Evolutionary conservation across 495 filamentous ascomycete species (phyloP), one percentile per base, ranked within the genome.

Genomic region (Clohesyomyces aquaticus): DNA sequence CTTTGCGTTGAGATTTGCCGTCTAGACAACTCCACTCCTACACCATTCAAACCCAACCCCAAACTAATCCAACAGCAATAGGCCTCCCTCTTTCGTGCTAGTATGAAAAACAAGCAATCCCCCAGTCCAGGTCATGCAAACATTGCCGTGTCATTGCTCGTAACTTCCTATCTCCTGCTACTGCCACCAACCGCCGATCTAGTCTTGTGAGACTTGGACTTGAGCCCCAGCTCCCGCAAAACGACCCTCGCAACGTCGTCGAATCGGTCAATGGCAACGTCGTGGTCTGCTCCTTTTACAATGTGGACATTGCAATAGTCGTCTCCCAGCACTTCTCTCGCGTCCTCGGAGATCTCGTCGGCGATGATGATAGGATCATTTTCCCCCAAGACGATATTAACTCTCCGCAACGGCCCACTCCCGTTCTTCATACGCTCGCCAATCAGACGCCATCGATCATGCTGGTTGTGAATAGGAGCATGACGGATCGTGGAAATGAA

Each of bases 401-500:
- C 81, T 55, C 82, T 83, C 41, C 77, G 74, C 60, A 76, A 75
- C 14, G 73, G 57, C 11, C 87, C 73, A 21, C 75, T 70, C 41
- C 19, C 28, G 58, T 76, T 72, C 12, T 77, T 74, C 29, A 89
- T 73, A 27, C 79, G 72, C 19, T 62, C 61, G 1, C 83, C 83
- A 38, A 91, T 77, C 4, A 75, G 76, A 19, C 69, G 64, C 89
- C 89, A 93, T 23, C 80, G 74, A 53, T 76, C 71, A 56, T 82
- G 77, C 67, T 82, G 76, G 19, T 71, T 70, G 22, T 77, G 66
- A 26, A 86, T 81, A 0, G 85, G 85, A 6, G 82, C 83, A 71
- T 83, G 53, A n/a, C 77, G 77, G 69, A 88, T 83, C 38, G 78
- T 81, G 12, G 80, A 83, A 60, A 86, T 81, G 63, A 85, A 86